A percentile compares a stretch with the other conserved stretches of the same genome.
Evolutionary conservation across 2,329 filamentous ascomycete genomes (phyloP).

Genomic region (Xylariales sp.): DNA sequence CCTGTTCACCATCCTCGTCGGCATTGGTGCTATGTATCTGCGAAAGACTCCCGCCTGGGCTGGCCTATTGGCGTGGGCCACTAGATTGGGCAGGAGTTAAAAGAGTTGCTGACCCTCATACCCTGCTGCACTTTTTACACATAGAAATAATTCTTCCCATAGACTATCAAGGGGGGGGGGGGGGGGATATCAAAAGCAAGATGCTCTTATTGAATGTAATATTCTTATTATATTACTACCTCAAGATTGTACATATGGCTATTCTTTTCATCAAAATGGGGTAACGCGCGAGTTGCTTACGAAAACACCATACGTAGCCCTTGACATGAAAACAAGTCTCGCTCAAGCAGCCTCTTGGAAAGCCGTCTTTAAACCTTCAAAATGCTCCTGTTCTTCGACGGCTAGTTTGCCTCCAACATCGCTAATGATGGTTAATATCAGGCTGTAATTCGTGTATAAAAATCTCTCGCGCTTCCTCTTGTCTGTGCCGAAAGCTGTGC

Average conservation of each 20-base stretch:
- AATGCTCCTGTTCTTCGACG: constrained; percentile 79
- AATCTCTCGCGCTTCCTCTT: constrained; percentile 86
- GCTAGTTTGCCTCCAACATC: constrained; percentile 79
- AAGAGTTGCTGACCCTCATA: background rate
- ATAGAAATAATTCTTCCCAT: background rate
- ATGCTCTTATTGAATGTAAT: constrained; percentile 8
- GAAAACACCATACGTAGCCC: background rate
- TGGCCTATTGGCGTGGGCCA: constrained; percentile 42
- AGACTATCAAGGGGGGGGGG: constrained; percentile 5
- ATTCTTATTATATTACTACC: background rate
- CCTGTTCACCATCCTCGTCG: constrained; percentile 74
- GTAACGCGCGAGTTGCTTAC: constrained; percentile 23
- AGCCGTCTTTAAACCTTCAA: constrained; percentile 72
- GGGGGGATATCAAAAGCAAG: constrained; percentile 13
- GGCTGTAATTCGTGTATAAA: constrained; percentile 93
- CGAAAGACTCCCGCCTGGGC: constrained; percentile 58
- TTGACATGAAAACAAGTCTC: background rate
- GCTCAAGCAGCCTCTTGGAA: constrained; percentile 61
- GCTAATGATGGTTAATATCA: constrained; percentile 92
- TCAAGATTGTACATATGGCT: background rate
- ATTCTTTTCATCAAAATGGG: background rate
- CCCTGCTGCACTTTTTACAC: background rate
- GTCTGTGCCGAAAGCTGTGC: constrained; percentile 78
- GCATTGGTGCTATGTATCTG: constrained; percentile 75
- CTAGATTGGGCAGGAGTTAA: constrained; percentile 19